phyloP scores from a whole-genome alignment of 2,329 filamentous ascomycete species.

The Pezicula radicicola region DNA sequence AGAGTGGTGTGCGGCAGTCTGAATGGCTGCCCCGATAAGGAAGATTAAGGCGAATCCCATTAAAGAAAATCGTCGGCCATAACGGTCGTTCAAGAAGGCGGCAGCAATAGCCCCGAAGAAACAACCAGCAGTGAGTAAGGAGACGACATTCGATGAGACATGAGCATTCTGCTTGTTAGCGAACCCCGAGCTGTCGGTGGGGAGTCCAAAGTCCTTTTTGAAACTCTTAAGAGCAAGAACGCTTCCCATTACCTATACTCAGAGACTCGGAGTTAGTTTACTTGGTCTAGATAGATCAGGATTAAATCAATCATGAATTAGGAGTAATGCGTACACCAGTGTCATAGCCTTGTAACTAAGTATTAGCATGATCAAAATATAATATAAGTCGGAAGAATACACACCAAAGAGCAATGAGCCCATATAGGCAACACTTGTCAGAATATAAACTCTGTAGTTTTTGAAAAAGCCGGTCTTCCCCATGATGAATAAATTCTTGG shows the following conservation, averaged over 20 bases:
- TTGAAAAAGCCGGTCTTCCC: constrained; percentile 16
- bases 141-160: constrained; percentile 35
- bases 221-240: constrained; percentile 20
- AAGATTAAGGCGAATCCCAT: constrained; percentile 41
- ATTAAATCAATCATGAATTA: too few species aligned
- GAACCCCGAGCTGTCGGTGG: constrained; percentile 13
- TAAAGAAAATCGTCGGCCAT: constrained; percentile 42
- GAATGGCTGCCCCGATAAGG: constrained; percentile 37
- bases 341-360: constrained; percentile 15
- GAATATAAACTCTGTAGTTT: constrained; percentile 19
- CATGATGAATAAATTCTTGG: constrained; percentile 6
- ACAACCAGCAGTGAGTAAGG: constrained; percentile 47
- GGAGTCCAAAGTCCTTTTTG: constrained; percentile 20
- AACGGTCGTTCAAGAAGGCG: constrained; percentile 42
- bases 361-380: neutral
- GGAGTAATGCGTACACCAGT: constrained; percentile 8
- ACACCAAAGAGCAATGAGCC: constrained; percentile 22
- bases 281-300: too few species aligned
- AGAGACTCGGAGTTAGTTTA: too few species aligned
- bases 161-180: constrained; percentile 12
- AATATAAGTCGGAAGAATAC: neutral
- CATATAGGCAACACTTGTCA: constrained; percentile 22
- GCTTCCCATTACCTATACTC: constrained; percentile 16
- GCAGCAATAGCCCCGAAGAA: constrained; percentile 47
- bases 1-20: constrained; percentile 42